Percentiles rank a stretch among this genome's conserved stretches.
Evolutionary conservation across 163 green algal species (phyloP).

Genomic region (Scenedesmus sp.): DNA sequence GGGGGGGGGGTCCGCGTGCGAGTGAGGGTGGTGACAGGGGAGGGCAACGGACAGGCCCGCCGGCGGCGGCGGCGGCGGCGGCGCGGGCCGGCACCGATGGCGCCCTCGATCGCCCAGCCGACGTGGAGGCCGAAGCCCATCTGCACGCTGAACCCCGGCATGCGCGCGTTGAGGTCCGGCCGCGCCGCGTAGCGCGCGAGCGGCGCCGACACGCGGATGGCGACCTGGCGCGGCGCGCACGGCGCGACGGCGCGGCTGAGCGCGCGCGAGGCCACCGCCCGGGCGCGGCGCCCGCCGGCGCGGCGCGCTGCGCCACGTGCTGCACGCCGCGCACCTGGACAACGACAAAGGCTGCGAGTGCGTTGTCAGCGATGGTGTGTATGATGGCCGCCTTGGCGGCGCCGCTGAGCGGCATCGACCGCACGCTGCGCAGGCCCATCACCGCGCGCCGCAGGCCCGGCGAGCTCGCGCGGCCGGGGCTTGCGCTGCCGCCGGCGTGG

Average conservation of each 20-base stretch:
- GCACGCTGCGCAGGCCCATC: slow-evolving; percentile 23
- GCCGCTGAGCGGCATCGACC: slow-evolving; percentile 17
- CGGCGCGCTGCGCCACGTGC: background rate
- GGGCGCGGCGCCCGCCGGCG: background rate
- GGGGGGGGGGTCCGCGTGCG: too few relatives aligned
- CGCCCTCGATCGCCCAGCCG: slow-evolving; percentile 96
- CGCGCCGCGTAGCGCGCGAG: slow-evolving; percentile 50
- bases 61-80: background rate
- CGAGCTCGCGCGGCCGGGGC: background rate
- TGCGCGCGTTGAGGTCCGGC: slow-evolving; percentile 78
- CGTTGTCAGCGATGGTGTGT: slow-evolving; percentile 80
- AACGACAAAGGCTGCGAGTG: slow-evolving; percentile 90
- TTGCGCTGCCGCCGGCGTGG: background rate
- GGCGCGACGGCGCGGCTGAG: background rate
- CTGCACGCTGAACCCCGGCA: slow-evolving; percentile 76
- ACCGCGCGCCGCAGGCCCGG: slow-evolving; percentile 30
- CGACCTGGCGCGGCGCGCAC: slow-evolving; percentile 46
- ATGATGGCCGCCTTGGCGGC: slow-evolving; percentile 52
- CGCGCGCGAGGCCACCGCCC: too few relatives aligned
- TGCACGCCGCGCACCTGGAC: slow-evolving; percentile 71
- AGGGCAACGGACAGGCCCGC: too few relatives aligned
- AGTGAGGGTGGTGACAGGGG: too few relatives aligned
- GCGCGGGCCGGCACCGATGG: slow-evolving; percentile 74
- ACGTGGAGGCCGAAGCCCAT: slow-evolving; percentile 98
- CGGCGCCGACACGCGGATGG: slow-evolving; percentile 28